These are phyloP conservation scores for Flueggea neowawraea DNA, from an alignment of 441 rosid genomes.

Conservation along the genomic window DNA sequence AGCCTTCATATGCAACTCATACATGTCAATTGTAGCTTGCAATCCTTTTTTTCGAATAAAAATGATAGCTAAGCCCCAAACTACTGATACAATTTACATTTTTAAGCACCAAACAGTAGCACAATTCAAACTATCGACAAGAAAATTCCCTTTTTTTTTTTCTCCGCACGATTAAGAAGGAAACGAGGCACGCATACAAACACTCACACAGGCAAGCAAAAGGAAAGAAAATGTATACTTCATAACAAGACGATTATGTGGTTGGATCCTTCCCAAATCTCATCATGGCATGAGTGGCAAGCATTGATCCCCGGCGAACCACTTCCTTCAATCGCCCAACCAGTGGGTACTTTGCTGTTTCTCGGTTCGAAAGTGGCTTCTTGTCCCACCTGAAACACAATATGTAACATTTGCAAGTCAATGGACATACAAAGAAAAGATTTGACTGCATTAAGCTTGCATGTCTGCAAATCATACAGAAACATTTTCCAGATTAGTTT, in stretches of 20 bases:
- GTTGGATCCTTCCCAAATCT: conserved; percentile 79
- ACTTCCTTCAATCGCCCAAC: conserved; percentile 57
- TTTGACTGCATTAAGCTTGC: not conserved
- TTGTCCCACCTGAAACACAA: conserved; percentile 68
- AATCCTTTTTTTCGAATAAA: too few species aligned
- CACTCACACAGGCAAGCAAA: not conserved
- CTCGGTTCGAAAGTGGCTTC: conserved; percentile 65
- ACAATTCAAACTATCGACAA: too few species aligned
- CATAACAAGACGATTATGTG: not conserved
- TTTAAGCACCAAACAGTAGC: too few species aligned
- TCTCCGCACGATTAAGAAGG: too few species aligned
- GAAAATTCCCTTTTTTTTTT: too few species aligned
- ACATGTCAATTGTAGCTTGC: too few species aligned
- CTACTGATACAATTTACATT: too few species aligned
- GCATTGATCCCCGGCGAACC: conserved; percentile 74
- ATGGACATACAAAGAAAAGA: not conserved
- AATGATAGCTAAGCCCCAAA: too few species aligned
- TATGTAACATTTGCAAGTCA: not conserved
- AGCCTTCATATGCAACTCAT: too few species aligned
- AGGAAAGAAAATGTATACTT: not conserved
- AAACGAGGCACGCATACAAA: too few species aligned
- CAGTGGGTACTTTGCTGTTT: conserved; percentile 49
- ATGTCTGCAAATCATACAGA: too few species aligned
- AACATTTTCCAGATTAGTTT: too few species aligned
- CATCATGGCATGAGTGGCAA: conserved; percentile 90